Conservation (phyloP, 73 alveolate species). For the Vitrella brassicaformis region DNA sequence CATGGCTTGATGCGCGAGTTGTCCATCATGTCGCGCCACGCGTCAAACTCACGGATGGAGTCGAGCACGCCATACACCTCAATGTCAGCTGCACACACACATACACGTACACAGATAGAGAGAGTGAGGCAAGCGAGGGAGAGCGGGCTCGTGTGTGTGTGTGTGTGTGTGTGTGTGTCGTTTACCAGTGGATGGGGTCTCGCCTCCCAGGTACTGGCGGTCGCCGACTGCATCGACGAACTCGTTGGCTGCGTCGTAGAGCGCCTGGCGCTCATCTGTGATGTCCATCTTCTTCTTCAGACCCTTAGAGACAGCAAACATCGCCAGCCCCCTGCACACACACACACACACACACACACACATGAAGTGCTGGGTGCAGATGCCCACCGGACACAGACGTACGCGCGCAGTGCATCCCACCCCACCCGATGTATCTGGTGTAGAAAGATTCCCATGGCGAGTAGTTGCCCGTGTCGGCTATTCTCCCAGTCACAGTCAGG, state of each 20-base stretch:
- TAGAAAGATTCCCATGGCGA: too few species aligned
- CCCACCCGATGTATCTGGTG: too few species aligned
- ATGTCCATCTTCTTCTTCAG: neutral
- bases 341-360: too few species aligned
- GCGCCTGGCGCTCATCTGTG: neutral
- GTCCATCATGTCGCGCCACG: neutral
- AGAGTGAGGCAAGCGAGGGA: too few species aligned
- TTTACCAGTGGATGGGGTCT: too few species aligned
- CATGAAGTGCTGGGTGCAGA: neutral
- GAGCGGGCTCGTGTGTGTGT: too few species aligned
- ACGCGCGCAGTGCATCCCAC: too few species aligned
- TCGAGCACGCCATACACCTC: neutral
- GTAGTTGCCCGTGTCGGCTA: neutral
- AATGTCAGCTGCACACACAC: neutral
- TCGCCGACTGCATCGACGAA: neutral
- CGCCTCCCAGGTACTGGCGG: neutral
- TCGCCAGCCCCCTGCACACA: neutral
- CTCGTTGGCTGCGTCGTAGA: neutral
- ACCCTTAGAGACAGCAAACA: neutral
- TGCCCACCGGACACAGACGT: too few species aligned
- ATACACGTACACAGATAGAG: too few species aligned
- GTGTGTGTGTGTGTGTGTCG: too few species aligned
- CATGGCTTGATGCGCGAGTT: neutral
- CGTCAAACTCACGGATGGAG: neutral
- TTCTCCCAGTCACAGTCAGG: neutral